Base-by-base conservation (phyloP, 176 grass and related monocot species). In the Avena atlantica region DNA sequence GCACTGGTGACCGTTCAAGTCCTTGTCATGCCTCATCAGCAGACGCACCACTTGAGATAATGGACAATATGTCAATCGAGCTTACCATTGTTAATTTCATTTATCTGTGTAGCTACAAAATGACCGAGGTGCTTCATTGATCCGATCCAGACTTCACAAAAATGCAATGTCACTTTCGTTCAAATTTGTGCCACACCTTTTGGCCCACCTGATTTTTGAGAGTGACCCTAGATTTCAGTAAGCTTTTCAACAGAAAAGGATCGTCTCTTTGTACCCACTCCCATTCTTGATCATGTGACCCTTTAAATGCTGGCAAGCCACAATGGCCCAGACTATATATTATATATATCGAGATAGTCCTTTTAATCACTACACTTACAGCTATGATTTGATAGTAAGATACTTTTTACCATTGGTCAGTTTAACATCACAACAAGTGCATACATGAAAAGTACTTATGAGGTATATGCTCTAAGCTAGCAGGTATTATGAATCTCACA, bases 201-300 rank as follows among this genome's bases (percentile, higher is more conserved):
- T 72, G 68, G 48, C 3, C 82, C 88, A 48, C 40, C 2, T 48
- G 83, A 85, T 85, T 75, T 21, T 16, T 80, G 88, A 67, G 80
- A 85, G 16, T 12, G 76, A 81, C 88, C 34, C 20, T 49, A 25
- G 48, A 74, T 67, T 81, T 58, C 48, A 56, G 40, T 5, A 42
- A 14, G 4, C 31, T 58, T 80, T 89, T 80, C 15, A 23, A 5
- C 13, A 12, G 67, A 85, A 84, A 57, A 25, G 2, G 44, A 47
- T 74, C 12, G 40, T 8, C 2, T 20, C 24, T 59, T 25, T 50
- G 57, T 36, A 23, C 64, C 64, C 64, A 67, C 7, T 36, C 37
- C 58, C 51, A 9, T 49, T 77, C 19, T 36, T 61, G 59, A 68
- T 31, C 48, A 58, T 52, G 74, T 44, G 40, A 61, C 9, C 17